Base-by-base conservation (phyloP, 1,284 basidiomycete genomes). In the Mycena citricolor region DNA sequence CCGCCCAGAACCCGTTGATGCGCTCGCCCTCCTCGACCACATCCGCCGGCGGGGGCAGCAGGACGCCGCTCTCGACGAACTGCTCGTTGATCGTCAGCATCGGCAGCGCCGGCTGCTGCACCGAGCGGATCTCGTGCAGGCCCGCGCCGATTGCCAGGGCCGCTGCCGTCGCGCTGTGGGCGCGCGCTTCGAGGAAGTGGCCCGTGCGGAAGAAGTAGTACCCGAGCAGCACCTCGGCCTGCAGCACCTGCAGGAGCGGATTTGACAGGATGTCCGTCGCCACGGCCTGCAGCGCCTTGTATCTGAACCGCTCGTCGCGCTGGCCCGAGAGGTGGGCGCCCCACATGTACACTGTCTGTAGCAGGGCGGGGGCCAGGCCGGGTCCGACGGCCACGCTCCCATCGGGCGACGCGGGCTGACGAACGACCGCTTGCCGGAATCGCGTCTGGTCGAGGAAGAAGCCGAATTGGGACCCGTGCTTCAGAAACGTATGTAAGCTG, bases 1-100 rank as follows among this genome's bases (percentile, higher is more conserved):
- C 73, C 4, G 70, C 61, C 79, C 79, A 83, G 54, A 81, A 81
- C 2, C 70, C 73, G 48, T 74, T 73, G 37, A 81, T 78, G 23
- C 74, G 66, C 56, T 82, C 79, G 14, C 71, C 78, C 52, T 79
- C 75, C 49, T 80, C 78, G 22, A 75, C 55, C n/a, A 46, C 46
- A 51, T 67, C 66, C 8, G 44, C 48, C 8, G 70, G 63, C 21
- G 55, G 56, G 3, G 60, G 61, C 13, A 68, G 50, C 5, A 13
- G 59, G 54, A 26, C 64, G 52, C 21, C 66, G 57, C 24, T 59
- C 4, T 37, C 37, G 26, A 29, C 5, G 17, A 22, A 55, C 21
- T 68, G 65, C 13, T 64, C 61, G 5, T 57, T 49, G 13, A 71
- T 57, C 5, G 63, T 63, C 7, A 70, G 57, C 2, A 60, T 62